Percentiles rank a stretch among this genome's conserved stretches.
Conservation (phyloP, 768 basidiomycete species). For the Psilocybe subaeruginosa region DNA sequence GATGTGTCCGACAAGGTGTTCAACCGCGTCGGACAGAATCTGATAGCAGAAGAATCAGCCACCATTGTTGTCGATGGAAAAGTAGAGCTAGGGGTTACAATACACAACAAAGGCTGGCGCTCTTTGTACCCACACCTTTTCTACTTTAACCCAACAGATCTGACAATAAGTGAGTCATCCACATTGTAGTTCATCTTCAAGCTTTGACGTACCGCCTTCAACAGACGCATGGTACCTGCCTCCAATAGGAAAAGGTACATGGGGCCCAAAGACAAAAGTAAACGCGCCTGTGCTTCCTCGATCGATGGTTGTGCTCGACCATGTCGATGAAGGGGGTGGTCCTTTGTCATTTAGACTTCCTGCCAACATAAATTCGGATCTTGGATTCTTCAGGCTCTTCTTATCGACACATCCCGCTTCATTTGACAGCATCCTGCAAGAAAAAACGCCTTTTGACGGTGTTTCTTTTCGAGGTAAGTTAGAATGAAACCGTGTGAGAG, state of each 20-base stretch:
- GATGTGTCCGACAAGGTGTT: constrained; percentile 22
- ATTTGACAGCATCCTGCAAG: constrained; percentile 34
- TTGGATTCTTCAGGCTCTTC: constrained; percentile 48
- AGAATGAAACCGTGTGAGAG: too few relatives aligned
- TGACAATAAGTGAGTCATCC: constrained; percentile 34
- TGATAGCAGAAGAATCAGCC: constrained; percentile 31
- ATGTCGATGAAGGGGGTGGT: constrained; percentile 34
- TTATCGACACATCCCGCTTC: constrained; percentile 37
- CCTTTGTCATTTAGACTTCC: constrained; percentile 35
- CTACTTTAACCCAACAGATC: constrained; percentile 43
- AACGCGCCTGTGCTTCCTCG: constrained; percentile 29
- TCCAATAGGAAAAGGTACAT: constrained; percentile 28
- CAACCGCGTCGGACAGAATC: constrained; percentile 26
- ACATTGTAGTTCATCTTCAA: not conserved
- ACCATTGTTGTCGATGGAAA: constrained; percentile 22
- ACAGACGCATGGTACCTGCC: constrained; percentile 31
- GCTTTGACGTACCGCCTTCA: not conserved
- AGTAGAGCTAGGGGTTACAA: constrained; percentile 27
- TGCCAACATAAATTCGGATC: constrained; percentile 33
- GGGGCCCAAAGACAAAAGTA: constrained; percentile 19
- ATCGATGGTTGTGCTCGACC: constrained; percentile 38
- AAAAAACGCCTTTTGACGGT: constrained; percentile 2
- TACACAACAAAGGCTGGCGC: constrained; percentile 32
- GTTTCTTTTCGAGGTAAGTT: not conserved
- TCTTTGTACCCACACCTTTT: constrained; percentile 42